A percentile compares a stretch with the other conserved stretches of the same genome.
Evolutionary conservation across 306 rosid species (phyloP).

Genomic region (Chamaecrista fasciculata): DNA sequence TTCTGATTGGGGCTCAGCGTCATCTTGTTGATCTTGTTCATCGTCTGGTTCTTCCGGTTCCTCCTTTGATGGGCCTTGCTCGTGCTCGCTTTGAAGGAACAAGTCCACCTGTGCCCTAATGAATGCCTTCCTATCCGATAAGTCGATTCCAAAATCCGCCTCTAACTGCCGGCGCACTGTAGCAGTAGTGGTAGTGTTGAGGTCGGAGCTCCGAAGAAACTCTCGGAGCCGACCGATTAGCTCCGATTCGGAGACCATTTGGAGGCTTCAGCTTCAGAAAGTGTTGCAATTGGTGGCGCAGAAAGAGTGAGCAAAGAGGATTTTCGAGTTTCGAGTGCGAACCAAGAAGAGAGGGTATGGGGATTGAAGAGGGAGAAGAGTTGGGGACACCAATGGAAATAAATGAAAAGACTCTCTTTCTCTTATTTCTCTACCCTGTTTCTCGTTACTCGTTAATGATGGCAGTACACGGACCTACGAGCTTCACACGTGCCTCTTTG

Average conservation of each 20-base stretch:
- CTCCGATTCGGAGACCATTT: slow-evolving; percentile 75
- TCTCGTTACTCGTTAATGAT: slow-evolving; percentile 38
- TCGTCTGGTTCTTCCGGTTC: slow-evolving; percentile 23
- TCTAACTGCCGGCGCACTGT: slow-evolving; percentile 74
- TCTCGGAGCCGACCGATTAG: slow-evolving; percentile 74
- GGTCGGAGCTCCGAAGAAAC: slow-evolving; percentile 72
- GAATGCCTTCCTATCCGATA: slow-evolving; percentile 62
- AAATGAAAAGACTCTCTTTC: slow-evolving; percentile 21
- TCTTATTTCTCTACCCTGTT: slow-evolving; percentile 13
- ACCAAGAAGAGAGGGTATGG: not conserved
- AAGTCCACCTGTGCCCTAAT: slow-evolving; percentile 72
- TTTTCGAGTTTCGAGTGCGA: not conserved
- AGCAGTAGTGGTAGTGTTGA: slow-evolving; percentile 60
- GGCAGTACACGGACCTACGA: not conserved
- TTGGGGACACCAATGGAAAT: slow-evolving; percentile 32
- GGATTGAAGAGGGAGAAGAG: not conserved
- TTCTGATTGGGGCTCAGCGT: slow-evolving; percentile 23
- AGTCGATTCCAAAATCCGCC: slow-evolving; percentile 64
- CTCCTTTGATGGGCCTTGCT: slow-evolving; percentile 8
- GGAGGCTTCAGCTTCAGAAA: slow-evolving; percentile 9
- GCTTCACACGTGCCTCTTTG: slow-evolving; percentile 38
- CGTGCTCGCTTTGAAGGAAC: slow-evolving; percentile 55
- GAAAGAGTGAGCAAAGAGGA: not conserved
- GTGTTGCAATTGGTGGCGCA: not conserved
- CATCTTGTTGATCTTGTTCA: slow-evolving; percentile 15